A percentile compares a stretch with the other conserved stretches of the same genome.
Evolutionary conservation across 2,329 filamentous ascomycete species (phyloP).

Genomic region (Paracamarosporium sp.): DNA sequence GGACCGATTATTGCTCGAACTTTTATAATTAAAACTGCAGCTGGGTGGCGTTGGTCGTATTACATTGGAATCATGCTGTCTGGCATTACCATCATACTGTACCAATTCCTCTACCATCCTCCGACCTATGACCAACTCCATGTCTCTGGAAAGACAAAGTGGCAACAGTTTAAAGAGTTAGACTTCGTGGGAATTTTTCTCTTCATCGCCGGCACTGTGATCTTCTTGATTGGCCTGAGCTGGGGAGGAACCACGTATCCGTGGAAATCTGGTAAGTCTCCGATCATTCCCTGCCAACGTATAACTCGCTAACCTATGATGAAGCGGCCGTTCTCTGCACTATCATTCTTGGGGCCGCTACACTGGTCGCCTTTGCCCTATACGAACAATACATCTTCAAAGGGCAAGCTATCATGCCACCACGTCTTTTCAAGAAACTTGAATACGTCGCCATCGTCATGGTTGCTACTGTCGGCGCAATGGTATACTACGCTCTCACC

Average conservation of each 20-base stretch:
- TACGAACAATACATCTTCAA: slow-evolving; percentile 38
- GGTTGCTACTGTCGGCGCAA: slow-evolving; percentile 35
- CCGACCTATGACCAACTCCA: slow-evolving; percentile 52
- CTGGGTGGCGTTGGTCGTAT: slow-evolving; percentile 53
- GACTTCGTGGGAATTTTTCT: slow-evolving; percentile 56
- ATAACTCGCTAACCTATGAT: background rate
- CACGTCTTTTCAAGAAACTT: slow-evolving; percentile 41
- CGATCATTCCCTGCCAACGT: background rate
- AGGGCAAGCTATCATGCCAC: slow-evolving; percentile 39
- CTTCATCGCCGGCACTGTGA: slow-evolving; percentile 50
- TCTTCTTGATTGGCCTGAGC: slow-evolving; percentile 54
- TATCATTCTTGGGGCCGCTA: slow-evolving; percentile 31
- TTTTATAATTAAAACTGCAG: slow-evolving; percentile 47
- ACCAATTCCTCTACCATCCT: slow-evolving; percentile 57
- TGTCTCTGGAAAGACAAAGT: slow-evolving; percentile 30
- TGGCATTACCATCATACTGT: slow-evolving; percentile 50
- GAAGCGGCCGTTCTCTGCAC: slow-evolving; percentile 27
- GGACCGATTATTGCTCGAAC: slow-evolving; percentile 57
- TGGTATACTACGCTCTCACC: slow-evolving; percentile 42
- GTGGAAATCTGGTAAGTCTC: slow-evolving; percentile 27
- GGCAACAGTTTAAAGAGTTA: slow-evolving; percentile 38
- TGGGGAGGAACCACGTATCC: slow-evolving; percentile 49
- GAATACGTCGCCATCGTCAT: slow-evolving; percentile 32
- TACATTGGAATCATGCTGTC: slow-evolving; percentile 57
- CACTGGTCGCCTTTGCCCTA: slow-evolving; percentile 22